Evolutionary conservation across 2,329 filamentous ascomycete genomes (phyloP), one percentile per base, ranked within the genome.

Genomic region (Capronia americana): DNA sequence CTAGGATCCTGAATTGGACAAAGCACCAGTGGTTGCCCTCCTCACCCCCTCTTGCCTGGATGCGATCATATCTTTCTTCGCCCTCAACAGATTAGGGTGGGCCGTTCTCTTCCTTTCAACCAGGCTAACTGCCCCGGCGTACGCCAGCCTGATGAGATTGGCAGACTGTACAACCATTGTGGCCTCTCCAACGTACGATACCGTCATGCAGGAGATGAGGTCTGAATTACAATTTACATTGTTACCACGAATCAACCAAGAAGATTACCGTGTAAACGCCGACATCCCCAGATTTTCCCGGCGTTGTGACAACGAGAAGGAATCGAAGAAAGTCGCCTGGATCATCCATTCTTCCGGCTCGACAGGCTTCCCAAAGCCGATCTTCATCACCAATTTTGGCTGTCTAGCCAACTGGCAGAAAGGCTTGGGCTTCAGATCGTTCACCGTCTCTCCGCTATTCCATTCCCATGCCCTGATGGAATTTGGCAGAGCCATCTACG

Each of bases 401-500:
- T 63, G 57, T 26, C 32, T 71, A 12, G 54, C 57, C 10, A 71
- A 71, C 54, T 69, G 54, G 32, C 51, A 57, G 20, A 57, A 67
- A 59, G 64, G 62, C 30, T 57, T 68, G 17, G 57, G 57, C 26
- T 41, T 69, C 48, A 48, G 57, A 14, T 63, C 61, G 3, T 69
- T 69, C 78, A 79, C n/a, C 80, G 81, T 0, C 84, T 88, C 63
- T 79, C 86, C 53, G 85, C 86, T 1, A 75, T 87, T 1, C 87
- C 87, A 90, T 72, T 84, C 83, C 51, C 85, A 87, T 72, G 87
- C 86, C 0, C 78, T 89, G 8, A 84, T 81, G 61, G 84, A 82
- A 55, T 74, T 87, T 0, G 85, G 84, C 63, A 78, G 85, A 8
- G 82, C 84, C 0, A 79, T 89, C 10, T 80, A 82, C 62, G 80